Evolutionary conservation across 495 filamentous ascomycete genomes (phyloP).

Genomic region (Platismatia glauca): DNA sequence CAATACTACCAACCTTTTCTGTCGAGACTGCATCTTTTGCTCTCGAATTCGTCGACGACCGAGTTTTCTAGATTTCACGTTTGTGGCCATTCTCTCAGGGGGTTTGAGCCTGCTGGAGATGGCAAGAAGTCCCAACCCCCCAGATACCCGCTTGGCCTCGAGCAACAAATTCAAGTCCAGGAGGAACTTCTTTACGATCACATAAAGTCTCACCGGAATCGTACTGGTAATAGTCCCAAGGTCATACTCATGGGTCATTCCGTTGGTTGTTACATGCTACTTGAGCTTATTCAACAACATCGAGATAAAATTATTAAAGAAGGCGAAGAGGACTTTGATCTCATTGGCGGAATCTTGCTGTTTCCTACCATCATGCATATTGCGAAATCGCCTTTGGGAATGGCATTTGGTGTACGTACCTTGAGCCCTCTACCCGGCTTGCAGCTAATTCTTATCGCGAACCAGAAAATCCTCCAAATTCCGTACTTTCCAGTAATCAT

Average conservation of each 20-base stretch:
- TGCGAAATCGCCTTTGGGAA: conserved; percentile 53
- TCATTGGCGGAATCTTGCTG: conserved; percentile 55
- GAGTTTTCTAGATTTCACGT: conserved; percentile 41
- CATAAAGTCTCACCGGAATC: conserved; percentile 3
- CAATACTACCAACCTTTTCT: conserved; percentile 72
- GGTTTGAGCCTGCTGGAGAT: conserved; percentile 53
- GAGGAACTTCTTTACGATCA: conserved; percentile 30
- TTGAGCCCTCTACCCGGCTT: neutral
- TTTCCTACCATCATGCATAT: conserved; percentile 76
- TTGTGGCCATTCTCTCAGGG: conserved; percentile 61
- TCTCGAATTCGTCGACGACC: conserved; percentile 25
- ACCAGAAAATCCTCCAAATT: conserved; percentile 27
- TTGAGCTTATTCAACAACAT: conserved; percentile 58
- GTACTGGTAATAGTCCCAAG: conserved; percentile 27
- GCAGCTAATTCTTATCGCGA: neutral
- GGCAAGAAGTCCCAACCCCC: conserved; percentile 13
- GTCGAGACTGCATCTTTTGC: conserved; percentile 35
- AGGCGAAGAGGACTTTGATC: conserved; percentile 31
- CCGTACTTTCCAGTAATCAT: conserved; percentile 48
- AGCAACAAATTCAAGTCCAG: conserved; percentile 52
- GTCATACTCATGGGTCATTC: conserved; percentile 79
- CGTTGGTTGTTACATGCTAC: conserved; percentile 67
- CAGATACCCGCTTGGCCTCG: conserved; percentile 41
- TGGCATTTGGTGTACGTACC: conserved; percentile 41
- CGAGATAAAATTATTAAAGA: conserved; percentile 24